phyloP scores from a whole-genome alignment of 2,329 filamentous ascomycete genomes.

The Pestalotiopsis sp. region DNA sequence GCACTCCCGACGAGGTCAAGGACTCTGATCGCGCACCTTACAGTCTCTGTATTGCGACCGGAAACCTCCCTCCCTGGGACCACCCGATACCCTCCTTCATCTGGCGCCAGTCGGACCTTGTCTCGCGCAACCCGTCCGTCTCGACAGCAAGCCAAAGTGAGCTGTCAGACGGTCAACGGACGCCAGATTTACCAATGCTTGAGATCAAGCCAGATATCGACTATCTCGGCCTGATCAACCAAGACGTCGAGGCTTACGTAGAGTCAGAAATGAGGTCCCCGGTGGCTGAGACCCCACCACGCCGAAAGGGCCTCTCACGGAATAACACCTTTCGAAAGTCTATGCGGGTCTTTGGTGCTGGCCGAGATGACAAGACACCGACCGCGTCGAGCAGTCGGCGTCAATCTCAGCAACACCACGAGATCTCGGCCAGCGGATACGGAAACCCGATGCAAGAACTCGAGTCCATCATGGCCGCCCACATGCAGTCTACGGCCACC shows the following conservation, averaged over 20 bases:
- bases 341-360: slow-evolving; percentile 17
- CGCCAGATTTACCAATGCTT: slow-evolving; percentile 13
- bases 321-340: slow-evolving; percentile 33
- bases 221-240: slow-evolving; percentile 48
- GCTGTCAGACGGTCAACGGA: slow-evolving; percentile 4
- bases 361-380: slow-evolving; percentile 2
- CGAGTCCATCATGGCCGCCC: neutral
- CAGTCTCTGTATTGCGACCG: slow-evolving; percentile 45
- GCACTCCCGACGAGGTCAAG: slow-evolving; percentile 60
- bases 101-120: slow-evolving; percentile 28
- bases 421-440: slow-evolving; percentile 54
- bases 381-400: neutral
- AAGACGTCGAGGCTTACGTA: slow-evolving; percentile 17
- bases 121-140: slow-evolving; percentile 17
- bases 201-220: slow-evolving; percentile 59
- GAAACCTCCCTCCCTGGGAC: slow-evolving; percentile 47
- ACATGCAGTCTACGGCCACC: neutral
- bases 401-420: slow-evolving; percentile 38
- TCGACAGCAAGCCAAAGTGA: slow-evolving; percentile 13
- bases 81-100: slow-evolving; percentile 26
- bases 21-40: slow-evolving; percentile 60
- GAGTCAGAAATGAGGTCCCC: neutral
- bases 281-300: slow-evolving; percentile 17
- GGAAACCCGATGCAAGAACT: slow-evolving; percentile 52
- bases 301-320: slow-evolving; percentile 30